Evolutionary conservation across 306 rosid species (phyloP).

Genomic region (Dryas alaskensis): DNA sequence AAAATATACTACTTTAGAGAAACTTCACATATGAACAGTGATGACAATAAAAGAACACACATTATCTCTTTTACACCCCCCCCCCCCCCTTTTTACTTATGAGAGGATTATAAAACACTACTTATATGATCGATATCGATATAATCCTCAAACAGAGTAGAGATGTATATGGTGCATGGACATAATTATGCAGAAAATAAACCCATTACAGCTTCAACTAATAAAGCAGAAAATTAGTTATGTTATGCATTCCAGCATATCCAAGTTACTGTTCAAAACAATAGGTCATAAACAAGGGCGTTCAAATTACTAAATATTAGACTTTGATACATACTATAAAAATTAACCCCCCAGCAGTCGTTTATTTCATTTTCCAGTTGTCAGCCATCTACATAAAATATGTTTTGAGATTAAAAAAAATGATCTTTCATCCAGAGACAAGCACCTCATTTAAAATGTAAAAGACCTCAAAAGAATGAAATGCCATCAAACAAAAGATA

Average conservation of each 20-base stretch:
- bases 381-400: background rate
- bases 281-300: background rate
- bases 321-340: background rate
- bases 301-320: background rate
- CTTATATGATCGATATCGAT: too few species aligned
- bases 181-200: background rate
- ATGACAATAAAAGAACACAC: background rate
- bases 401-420: background rate
- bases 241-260: constrained; percentile 1
- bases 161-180: background rate
- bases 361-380: background rate
- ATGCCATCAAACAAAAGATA: background rate
- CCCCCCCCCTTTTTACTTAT: background rate
- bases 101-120: too few species aligned
- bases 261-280: background rate
- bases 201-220: background rate
- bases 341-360: background rate
- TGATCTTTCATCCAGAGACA: background rate
- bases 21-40: constrained; percentile 8
- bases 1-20: background rate
- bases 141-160: background rate
- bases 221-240: background rate
- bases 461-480: background rate
- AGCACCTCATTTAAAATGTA: background rate
- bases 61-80: background rate